Evolutionary conservation across 441 rosid genomes (phyloP).

Genomic region (Populus tomentosa): DNA sequence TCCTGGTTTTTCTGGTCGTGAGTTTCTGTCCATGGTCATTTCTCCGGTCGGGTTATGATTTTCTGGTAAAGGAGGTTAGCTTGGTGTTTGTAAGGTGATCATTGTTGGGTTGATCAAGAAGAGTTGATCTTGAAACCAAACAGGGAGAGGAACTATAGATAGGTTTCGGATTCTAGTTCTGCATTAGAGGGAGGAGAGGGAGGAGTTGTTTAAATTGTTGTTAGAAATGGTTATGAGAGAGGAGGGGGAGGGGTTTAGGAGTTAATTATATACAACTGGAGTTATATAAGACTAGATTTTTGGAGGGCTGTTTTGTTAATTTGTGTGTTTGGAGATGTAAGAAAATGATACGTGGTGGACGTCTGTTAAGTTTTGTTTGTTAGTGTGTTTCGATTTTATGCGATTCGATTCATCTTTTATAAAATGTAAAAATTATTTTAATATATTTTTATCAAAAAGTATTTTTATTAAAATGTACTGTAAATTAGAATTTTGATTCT

Average conservation of each 20-base stretch:
- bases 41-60: neutral
- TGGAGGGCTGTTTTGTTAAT: neutral
- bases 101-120: neutral
- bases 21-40: constrained; percentile 49
- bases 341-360: no score
- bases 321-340: neutral
- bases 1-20: constrained; percentile 32
- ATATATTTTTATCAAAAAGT: no score
- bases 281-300: neutral
- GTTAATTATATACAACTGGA: neutral
- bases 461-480: no score
- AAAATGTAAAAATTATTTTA: no score
- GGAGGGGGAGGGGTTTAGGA: neutral
- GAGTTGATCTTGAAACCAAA: neutral
- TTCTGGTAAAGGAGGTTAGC: neutral
- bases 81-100: neutral
- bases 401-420: no score
- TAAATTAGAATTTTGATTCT: no score
- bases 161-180: neutral
- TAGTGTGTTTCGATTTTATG: no score
- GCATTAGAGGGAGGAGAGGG: neutral
- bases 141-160: neutral
- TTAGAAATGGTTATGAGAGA: no score
- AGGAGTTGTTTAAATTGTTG: neutral
- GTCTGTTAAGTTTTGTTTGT: no score